A percentile compares a stretch with the other conserved stretches of the same genome.
These are phyloP conservation scores for Candida gigantensis DNA, from an alignment of 1,139 yeast species.

Conservation along the genomic window DNA sequence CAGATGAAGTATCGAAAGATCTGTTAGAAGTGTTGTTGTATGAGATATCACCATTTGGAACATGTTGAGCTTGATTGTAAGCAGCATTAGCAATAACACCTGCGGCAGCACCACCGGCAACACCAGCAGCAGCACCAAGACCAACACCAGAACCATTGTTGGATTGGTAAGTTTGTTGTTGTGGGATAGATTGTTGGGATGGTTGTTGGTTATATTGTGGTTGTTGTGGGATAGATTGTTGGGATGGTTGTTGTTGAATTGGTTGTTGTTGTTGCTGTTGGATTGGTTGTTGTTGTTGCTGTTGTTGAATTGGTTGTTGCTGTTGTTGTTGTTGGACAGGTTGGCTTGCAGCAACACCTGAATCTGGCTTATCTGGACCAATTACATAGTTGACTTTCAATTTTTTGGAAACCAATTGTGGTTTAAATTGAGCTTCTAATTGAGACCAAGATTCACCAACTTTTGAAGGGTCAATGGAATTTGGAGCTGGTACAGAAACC, in stretches of 20 bases:
- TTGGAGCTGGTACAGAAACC: slow-evolving; percentile 78
- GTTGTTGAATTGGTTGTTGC: slow-evolving; percentile 7
- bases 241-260: slow-evolving; percentile 4
- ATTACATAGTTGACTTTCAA: slow-evolving; percentile 71
- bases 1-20: slow-evolving; percentile 15
- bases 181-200: slow-evolving; percentile 6
- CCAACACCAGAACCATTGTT: slow-evolving; percentile 14
- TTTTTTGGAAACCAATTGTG: slow-evolving; percentile 66
- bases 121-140: slow-evolving; percentile 17
- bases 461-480: slow-evolving; percentile 50
- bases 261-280: slow-evolving; percentile 6
- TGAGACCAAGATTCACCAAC: slow-evolving; percentile 75
- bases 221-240: slow-evolving; percentile 6
- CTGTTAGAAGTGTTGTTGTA: slow-evolving; percentile 11
- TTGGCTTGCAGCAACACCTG: slow-evolving; percentile 13
- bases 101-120: slow-evolving; percentile 20
- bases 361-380: slow-evolving; percentile 21
- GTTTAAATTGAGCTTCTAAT: slow-evolving; percentile 63
- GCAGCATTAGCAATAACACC: slow-evolving; percentile 16
- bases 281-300: slow-evolving; percentile 7
- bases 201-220: slow-evolving; percentile 6
- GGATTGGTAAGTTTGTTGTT: slow-evolving; percentile 7
- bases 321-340: slow-evolving; percentile 7
- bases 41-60: slow-evolving; percentile 10
- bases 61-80: slow-evolving; percentile 10